Percentiles rank a stretch among this genome's conserved stretches.
Evolutionary conservation across 306 rosid species (phyloP).

Genomic region (Oxytropis ochrocephala): DNA sequence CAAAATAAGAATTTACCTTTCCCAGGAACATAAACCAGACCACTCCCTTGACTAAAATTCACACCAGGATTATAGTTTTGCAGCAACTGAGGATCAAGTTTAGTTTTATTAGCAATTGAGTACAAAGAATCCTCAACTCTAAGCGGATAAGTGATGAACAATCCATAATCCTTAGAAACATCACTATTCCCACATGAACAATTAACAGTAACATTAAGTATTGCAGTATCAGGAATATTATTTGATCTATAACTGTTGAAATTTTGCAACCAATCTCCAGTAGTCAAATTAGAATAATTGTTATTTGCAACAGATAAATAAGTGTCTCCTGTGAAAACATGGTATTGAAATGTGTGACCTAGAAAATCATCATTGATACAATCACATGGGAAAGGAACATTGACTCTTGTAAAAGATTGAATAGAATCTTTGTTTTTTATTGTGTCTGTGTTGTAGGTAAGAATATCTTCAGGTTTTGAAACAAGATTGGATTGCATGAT

Average conservation of each 20-base stretch:
- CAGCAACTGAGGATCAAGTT: conserved; percentile 23
- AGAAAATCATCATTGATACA: conserved; percentile 38
- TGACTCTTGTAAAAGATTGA: not conserved
- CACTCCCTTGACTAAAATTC: conserved; percentile 49
- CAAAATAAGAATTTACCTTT: conserved; percentile 42
- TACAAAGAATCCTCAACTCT: conserved; percentile 36
- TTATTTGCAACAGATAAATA: conserved; percentile 23
- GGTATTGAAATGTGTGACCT: conserved; percentile 46
- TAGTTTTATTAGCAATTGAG: conserved; percentile 19
- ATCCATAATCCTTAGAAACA: conserved; percentile 46
- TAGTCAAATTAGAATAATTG: conserved; percentile 44
- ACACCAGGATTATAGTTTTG: conserved; percentile 46
- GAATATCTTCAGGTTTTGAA: conserved; percentile 19
- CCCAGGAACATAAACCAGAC: conserved; percentile 56
- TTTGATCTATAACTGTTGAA: conserved; percentile 22
- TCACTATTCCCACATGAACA: conserved; percentile 60
- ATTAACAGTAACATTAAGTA: conserved; percentile 45
- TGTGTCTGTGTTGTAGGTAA: conserved; percentile 28
- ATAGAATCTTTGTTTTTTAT: conserved; percentile 23
- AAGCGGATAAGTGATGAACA: conserved; percentile 70
- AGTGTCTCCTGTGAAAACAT: conserved; percentile 3
- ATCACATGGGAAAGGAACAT: conserved; percentile 56
- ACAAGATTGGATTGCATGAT: conserved; percentile 21
- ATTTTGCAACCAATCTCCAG: conserved; percentile 31
- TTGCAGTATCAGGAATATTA: conserved; percentile 21